Evolutionary conservation across 305 asterid species (phyloP), one percentile per base, ranked within the genome.

Genomic region (Fraxinus sp.): DNA sequence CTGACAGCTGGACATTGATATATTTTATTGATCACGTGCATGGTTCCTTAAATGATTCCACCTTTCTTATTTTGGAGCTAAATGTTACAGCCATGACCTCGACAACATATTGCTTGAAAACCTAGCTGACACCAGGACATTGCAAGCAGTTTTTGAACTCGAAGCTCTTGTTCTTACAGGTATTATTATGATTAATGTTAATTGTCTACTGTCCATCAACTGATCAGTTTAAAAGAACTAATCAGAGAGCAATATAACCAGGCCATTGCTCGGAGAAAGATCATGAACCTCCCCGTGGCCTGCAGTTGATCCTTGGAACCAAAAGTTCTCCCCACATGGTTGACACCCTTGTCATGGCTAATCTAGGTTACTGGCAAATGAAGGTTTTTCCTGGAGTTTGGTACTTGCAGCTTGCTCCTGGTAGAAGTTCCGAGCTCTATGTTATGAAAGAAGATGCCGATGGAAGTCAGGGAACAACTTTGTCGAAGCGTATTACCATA

Each of bases 331-430:
- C 99, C 36, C 99, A 95, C 91, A 83, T 92, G 88, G 98, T 97
- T 37, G 99, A 97, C 88, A 97, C 99, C 16, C 94, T 97, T 80
- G 98, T 97, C 85, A 97, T 97, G 99, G 99, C 98, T 85, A 97
- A 97, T 91, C 90, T 97, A 64, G 99, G 99, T 79, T 96, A 96
- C 86, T 97, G 99, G 99, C 99, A 97, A 92, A 95, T 97, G 98
- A 95, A 95, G 91, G 97, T 88, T 66, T 91, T 89, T 83, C 98
- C 99, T 68, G 99, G 99, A 78, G 95, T 97, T 49, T 97, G 98
- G 99, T 95, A 97, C 89, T 92, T 97, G 85, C 98, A 88, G 93
- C 95, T 95, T 82, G 99, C 99, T 81, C 93, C 96, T 1, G 99
- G 99, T 75, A 90, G 99, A 90, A 97, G 98, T 87, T 93, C 97